phyloP scores from a whole-genome alignment of 1,139 yeast species.

The Kurtzmaniella quercitrusa region DNA sequence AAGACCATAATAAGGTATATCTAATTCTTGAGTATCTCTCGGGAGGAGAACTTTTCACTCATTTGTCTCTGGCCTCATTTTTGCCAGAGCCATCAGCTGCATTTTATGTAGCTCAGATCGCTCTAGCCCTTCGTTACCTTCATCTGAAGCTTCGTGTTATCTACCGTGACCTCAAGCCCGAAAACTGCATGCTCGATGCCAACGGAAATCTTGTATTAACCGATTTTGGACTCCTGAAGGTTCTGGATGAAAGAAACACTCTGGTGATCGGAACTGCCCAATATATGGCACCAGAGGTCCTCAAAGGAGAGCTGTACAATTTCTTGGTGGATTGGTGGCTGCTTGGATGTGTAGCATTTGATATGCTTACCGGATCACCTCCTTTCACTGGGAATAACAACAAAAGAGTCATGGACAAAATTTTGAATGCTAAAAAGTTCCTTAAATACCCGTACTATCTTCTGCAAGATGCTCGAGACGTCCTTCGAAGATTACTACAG shows the following conservation, averaged over 20 bases:
- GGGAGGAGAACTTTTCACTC: slow-evolving; percentile 91
- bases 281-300: slow-evolving; percentile 94
- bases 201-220: slow-evolving; percentile 81
- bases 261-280: slow-evolving; percentile 93
- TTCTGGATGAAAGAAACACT: slow-evolving; percentile 46
- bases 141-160: slow-evolving; percentile 76
- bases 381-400: slow-evolving; percentile 92
- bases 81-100: slow-evolving; percentile 74
- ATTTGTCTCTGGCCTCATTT: slow-evolving; percentile 50
- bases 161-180: slow-evolving; percentile 90
- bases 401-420: slow-evolving; percentile 76
- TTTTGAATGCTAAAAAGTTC: slow-evolving; percentile 58
- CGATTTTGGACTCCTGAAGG: slow-evolving; percentile 89
- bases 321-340: slow-evolving; percentile 97
- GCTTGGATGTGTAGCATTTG: slow-evolving; percentile 83
- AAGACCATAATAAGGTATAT: slow-evolving; percentile 77
- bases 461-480: slow-evolving; percentile 80
- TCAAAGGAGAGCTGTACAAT: slow-evolving; percentile 82
- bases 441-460: slow-evolving; percentile 78
- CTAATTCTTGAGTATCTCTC: slow-evolving; percentile 81
- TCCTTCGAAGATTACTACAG: slow-evolving; percentile 66
- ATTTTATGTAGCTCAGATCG: slow-evolving; percentile 82
- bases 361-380: slow-evolving; percentile 85
- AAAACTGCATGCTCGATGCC: slow-evolving; percentile 79
- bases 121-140: slow-evolving; percentile 74